A percentile compares a stretch with the other conserved stretches of the same genome.
Conservation (phyloP, 164 flowering plant species). For the Vitis cinerea region DNA sequence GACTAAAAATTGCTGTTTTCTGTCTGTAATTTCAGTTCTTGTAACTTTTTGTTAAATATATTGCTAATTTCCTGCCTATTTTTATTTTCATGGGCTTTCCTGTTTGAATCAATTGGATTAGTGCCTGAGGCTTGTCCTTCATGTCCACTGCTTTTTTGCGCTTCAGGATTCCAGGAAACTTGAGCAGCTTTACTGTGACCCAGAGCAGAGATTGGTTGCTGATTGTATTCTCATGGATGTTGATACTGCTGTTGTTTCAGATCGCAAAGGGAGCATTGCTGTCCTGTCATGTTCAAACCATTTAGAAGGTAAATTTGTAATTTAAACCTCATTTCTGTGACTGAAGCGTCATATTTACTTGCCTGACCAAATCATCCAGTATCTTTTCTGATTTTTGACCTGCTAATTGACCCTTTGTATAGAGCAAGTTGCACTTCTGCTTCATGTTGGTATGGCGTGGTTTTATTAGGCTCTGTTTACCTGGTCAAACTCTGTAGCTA, state of each 20-base stretch:
- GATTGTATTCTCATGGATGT: slow-evolving; percentile 81
- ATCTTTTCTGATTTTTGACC: no score
- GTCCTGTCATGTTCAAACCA: slow-evolving; percentile 56
- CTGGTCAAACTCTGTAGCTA: no score
- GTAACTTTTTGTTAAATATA: not conserved
- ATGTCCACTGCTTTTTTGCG: slow-evolving; percentile 9
- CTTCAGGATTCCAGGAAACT: slow-evolving; percentile 66
- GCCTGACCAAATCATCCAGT: no score
- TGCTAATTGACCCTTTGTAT: no score
- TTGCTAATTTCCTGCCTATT: not conserved
- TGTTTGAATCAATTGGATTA: not conserved
- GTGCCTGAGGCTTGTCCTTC: not conserved
- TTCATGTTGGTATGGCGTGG: no score
- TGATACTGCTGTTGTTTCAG: slow-evolving; percentile 85
- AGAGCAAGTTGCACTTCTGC: no score
- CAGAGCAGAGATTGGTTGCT: slow-evolving; percentile 85
- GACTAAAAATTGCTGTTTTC: slow-evolving; percentile 7
- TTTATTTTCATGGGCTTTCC: not conserved
- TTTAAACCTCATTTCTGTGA: not conserved
- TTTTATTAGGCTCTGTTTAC: no score
- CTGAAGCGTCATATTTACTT: no score
- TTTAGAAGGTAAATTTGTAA: slow-evolving; percentile 48
- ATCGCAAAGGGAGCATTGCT: slow-evolving; percentile 82
- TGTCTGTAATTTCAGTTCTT: not conserved
- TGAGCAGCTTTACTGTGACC: slow-evolving; percentile 83